phyloP scores from a whole-genome alignment of 768 basidiomycete species.

The Termitomyces sp. region DNA sequence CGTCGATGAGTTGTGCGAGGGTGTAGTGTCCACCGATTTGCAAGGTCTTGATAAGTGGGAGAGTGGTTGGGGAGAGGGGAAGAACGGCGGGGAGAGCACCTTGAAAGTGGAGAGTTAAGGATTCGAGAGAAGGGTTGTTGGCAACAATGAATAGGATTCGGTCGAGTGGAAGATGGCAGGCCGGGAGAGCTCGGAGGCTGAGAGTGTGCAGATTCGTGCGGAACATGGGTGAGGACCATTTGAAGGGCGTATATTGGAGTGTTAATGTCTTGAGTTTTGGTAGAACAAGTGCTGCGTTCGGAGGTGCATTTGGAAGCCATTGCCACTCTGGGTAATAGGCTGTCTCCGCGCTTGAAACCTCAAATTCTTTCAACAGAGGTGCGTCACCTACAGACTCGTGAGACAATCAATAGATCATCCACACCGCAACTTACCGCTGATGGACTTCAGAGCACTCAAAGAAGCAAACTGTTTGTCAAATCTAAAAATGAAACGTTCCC shows the following conservation, averaged over 20 bases:
- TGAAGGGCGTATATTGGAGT: slow-evolving; percentile 71
- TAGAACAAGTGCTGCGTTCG: slow-evolving; percentile 31
- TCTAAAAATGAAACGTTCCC: slow-evolving; percentile 78
- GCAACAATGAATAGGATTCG: slow-evolving; percentile 64
- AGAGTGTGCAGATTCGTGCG: slow-evolving; percentile 53
- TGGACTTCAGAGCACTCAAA: slow-evolving; percentile 68
- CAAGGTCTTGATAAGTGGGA: slow-evolving; percentile 52
- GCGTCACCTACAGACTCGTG: slow-evolving; percentile 51
- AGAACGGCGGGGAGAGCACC: slow-evolving; percentile 61
- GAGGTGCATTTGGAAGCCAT: slow-evolving; percentile 62
- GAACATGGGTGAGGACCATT: slow-evolving; percentile 75
- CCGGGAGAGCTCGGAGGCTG: slow-evolving; percentile 64
- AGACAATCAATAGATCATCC: slow-evolving; percentile 2
- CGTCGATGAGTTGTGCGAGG: slow-evolving; percentile 59
- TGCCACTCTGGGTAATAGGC: slow-evolving; percentile 65
- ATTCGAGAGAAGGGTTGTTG: slow-evolving; percentile 54
- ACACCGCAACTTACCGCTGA: slow-evolving; percentile 49
- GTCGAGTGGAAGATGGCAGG: slow-evolving; percentile 60
- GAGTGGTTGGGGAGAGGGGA: slow-evolving; percentile 51
- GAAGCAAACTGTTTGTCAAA: slow-evolving; percentile 78
- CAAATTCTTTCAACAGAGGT: slow-evolving; percentile 72
- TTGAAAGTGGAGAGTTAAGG: slow-evolving; percentile 59
- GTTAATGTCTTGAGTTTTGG: slow-evolving; percentile 56
- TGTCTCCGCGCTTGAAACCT: slow-evolving; percentile 69
- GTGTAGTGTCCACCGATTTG: slow-evolving; percentile 66